These are phyloP conservation scores for Geosmithia morbida DNA, from an alignment of 2,329 filamentous ascomycete species.

Conservation along the genomic window DNA sequence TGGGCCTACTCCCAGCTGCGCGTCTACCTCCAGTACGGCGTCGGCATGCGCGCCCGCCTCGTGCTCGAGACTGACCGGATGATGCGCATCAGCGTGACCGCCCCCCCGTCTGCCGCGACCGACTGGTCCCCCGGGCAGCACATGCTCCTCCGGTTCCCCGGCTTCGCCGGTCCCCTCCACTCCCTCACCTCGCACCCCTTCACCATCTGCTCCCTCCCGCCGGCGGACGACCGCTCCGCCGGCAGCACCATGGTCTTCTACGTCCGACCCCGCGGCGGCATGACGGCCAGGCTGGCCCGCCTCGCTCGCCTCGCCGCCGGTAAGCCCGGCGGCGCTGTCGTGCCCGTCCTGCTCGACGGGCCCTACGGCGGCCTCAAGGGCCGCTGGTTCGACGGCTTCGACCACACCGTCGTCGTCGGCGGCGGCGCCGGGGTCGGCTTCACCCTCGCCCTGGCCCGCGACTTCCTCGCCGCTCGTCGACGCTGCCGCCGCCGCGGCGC, in stretches of 20 bases:
- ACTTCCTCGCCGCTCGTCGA: conserved; percentile 6
- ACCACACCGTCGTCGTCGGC: conserved; percentile 30
- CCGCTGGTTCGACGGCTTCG: conserved; percentile 19
- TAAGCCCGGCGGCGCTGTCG: conserved; percentile 16
- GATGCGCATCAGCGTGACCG: conserved; percentile 26
- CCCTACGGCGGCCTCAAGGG: conserved; percentile 39
- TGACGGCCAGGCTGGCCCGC: conserved; percentile 30
- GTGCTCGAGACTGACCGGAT: conserved; percentile 18
- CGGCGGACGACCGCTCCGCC: conserved; percentile 4
- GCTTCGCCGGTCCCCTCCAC: conserved; percentile 23
- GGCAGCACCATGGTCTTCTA: conserved; percentile 33
- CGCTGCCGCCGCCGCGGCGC: neutral
- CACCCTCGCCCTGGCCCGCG: conserved; percentile 31
- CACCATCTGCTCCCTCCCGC: conserved; percentile 35
- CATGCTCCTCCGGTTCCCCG: conserved; percentile 37
- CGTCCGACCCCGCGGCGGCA: conserved; percentile 29
- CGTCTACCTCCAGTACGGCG: conserved; percentile 34
- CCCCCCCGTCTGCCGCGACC: conserved; percentile 15
- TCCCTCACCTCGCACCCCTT: conserved; percentile 36
- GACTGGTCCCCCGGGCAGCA: conserved; percentile 38
- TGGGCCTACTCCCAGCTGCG: conserved; percentile 27
- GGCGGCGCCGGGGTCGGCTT: conserved; percentile 43
- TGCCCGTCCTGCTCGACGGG: conserved; percentile 38
- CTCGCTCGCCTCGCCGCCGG: conserved; percentile 11
- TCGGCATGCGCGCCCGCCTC: conserved; percentile 25